Evolutionary conservation across 108 stramenopile species (phyloP), one percentile per base, ranked within the genome.

Genomic region (Poteriospumella lacustris): DNA sequence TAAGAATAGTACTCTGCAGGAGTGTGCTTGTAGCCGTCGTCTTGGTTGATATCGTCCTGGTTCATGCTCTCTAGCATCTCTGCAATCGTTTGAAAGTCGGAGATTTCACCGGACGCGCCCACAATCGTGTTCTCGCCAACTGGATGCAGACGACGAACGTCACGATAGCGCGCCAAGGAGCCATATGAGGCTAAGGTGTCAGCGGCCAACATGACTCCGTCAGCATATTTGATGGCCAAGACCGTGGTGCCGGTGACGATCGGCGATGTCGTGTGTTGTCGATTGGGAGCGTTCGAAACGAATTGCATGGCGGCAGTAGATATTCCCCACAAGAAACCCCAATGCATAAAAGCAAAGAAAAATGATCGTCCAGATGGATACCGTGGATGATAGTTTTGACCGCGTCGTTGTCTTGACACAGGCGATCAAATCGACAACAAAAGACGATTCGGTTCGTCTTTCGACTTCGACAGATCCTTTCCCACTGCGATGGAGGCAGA

Each of bases 231-330:
- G 70, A 99, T 76, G 59, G 92, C 98, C 42, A 99, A 82, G 58
- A 99, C 95, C 68, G 95, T 92, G 3, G 95, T 92, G 19, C 98
- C 98, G 3, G 98, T 99, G 75, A 94, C 93, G 43, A 97, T 96
- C 59, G 98, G 98, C 59, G 77, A 92, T 33, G 88, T 88, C 59
- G 95, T 96, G 85, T 70, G 87, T 68, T 80, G 76, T 56, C 26
- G 43, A 75, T 76, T 86, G 33, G 88, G 68, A 42, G 73, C 84
- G 47, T 67, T 42, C 9, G 59, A 68, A 44, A 58, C 59, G 76
- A n/a, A n/a, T n/a, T n/a, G n/a, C n/a, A n/a, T n/a, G n/a, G n/a
- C n/a, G n/a, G n/a, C n/a, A n/a, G n/a, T n/a, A n/a, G n/a, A n/a
- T n/a, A n/a, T n/a, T n/a, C n/a, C n/a, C n/a, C n/a, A n/a, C n/a